phyloP scores from a whole-genome alignment of 1,284 basidiomycete species.

The Uromyces viciae-fabae region DNA sequence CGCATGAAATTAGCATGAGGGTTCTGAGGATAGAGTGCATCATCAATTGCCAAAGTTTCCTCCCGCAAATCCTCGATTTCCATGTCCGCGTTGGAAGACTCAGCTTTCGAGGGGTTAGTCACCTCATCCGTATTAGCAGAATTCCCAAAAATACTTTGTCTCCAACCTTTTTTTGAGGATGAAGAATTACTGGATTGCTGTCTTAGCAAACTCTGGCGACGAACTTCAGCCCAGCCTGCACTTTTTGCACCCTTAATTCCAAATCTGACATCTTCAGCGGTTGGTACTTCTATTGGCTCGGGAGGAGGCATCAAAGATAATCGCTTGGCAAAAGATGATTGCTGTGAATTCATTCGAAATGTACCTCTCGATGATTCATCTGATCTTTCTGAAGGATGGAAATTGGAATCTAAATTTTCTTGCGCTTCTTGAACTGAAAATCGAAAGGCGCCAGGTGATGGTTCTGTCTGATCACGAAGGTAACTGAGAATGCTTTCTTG shows the following conservation, averaged over 20 bases:
- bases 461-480: neutral
- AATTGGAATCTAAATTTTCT: constrained; percentile 3
- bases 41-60: neutral
- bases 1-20: constrained; percentile 38
- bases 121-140: neutral
- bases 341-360: neutral
- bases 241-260: constrained; percentile 45
- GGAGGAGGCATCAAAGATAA: constrained; percentile 35
- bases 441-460: neutral
- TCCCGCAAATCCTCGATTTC: neutral
- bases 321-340: constrained; percentile 9
- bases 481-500: neutral
- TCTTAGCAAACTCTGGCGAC: constrained; percentile 14
- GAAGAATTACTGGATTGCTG: neutral
- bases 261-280: constrained; percentile 43
- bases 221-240: constrained; percentile 38
- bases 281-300: constrained; percentile 41
- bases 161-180: constrained; percentile 25
- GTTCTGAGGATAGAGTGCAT: neutral
- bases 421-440: neutral
- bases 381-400: neutral
- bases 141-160: constrained; percentile 42
- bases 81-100: neutral
- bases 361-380: neutral
- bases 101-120: neutral